A percentile compares a stretch with the other conserved stretches of the same genome.
Conservation (phyloP, 202 grass and related monocot species). For the Cymbopogon flexuosus region DNA sequence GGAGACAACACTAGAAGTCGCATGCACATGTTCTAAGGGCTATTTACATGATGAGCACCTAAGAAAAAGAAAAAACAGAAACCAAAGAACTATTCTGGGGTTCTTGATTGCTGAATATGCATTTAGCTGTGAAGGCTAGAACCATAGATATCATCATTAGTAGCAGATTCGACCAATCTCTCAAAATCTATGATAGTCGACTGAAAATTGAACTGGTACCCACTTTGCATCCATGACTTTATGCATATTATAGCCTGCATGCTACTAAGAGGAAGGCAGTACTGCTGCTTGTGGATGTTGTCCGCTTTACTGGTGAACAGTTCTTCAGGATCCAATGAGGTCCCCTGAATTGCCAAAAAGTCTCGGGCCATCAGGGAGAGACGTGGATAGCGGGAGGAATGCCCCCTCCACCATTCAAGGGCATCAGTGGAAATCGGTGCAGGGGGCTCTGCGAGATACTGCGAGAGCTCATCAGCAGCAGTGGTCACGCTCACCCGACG, state of each 20-base stretch:
- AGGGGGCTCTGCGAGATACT: constrained; percentile 69
- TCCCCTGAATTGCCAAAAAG: constrained; percentile 76
- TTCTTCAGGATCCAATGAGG: constrained; percentile 73
- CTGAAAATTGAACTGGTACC: constrained; percentile 70
- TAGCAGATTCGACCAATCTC: constrained; percentile 51
- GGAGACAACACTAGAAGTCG: background rate
- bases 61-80: constrained; percentile 12
- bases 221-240: constrained; percentile 77
- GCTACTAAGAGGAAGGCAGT: constrained; percentile 60
- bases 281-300: constrained; percentile 58
- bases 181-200: constrained; percentile 62
- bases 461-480: constrained; percentile 72
- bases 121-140: constrained; percentile 23
- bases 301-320: constrained; percentile 82
- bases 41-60: constrained; percentile 43
- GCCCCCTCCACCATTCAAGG: constrained; percentile 87
- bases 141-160: constrained; percentile 25
- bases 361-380: constrained; percentile 93
- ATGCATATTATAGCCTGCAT: constrained; percentile 64
- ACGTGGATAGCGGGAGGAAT: constrained; percentile 67
- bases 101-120: background rate
- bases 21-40: background rate
- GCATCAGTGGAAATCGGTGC: constrained; percentile 67
- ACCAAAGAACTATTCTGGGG: constrained; percentile 21
- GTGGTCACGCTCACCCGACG: constrained; percentile 56